Evolutionary conservation across 176 grass and related monocot species (phyloP).

Genomic region (Aegilops tauschii): DNA sequence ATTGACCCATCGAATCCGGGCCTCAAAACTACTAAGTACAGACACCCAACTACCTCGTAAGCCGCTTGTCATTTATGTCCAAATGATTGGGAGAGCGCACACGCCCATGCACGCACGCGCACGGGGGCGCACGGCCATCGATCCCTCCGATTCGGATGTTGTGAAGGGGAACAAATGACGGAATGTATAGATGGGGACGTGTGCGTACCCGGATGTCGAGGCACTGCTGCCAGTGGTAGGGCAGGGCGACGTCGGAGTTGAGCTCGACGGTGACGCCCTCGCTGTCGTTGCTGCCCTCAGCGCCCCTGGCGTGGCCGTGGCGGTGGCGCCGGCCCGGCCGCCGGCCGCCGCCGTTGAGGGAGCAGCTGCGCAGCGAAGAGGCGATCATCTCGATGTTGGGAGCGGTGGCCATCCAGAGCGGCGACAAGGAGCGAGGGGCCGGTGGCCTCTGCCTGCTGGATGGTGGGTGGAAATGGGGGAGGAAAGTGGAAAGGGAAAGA

Average conservation of each 20-base stretch:
- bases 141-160: not conserved
- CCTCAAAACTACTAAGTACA: not conserved
- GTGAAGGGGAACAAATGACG: not conserved
- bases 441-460: conserved; percentile 1
- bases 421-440: not conserved
- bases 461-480: not conserved
- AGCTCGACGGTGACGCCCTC: conserved; percentile 72
- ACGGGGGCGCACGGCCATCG: not conserved
- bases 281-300: conserved; percentile 40
- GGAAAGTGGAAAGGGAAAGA: not conserved
- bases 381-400: conserved; percentile 80
- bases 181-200: not conserved
- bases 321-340: not conserved
- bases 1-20: conserved; percentile 39
- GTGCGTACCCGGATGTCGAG: conserved; percentile 88
- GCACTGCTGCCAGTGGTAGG: conserved; percentile 97
- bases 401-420: conserved; percentile 58
- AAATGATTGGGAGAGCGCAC: conserved; percentile 40
- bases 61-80: conserved; percentile 36
- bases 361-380: conserved; percentile 62
- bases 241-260: conserved; percentile 87
- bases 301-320: not conserved
- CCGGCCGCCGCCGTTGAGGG: conserved; percentile 32
- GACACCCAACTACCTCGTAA: conserved; percentile 37
- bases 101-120: not conserved